These are phyloP conservation scores for Quercus tomentella DNA, from an alignment of 331 rosid species.

Conservation along the genomic window DNA sequence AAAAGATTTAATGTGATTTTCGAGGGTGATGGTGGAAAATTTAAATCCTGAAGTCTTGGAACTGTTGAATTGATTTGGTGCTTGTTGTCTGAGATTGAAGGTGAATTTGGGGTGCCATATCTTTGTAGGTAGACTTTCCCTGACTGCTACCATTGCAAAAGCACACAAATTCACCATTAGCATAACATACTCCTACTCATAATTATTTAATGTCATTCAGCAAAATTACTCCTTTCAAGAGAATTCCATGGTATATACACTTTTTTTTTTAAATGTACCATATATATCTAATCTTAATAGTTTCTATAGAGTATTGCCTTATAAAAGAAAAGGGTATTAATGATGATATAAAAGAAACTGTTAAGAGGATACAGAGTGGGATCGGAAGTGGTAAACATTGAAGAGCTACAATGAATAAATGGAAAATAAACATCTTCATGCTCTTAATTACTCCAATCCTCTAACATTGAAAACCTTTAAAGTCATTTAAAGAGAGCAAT, in stretches of 20 bases:
- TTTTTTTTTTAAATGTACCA: too few relatives aligned
- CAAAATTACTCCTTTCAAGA: too few relatives aligned
- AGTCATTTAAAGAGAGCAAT: neutral
- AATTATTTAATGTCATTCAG: neutral
- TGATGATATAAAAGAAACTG: neutral
- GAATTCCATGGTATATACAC: too few relatives aligned
- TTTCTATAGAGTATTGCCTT: too few relatives aligned
- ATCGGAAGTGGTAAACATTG: constrained; percentile 22
- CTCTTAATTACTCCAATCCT: neutral
- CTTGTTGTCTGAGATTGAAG: constrained; percentile 27
- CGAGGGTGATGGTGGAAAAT: constrained; percentile 58
- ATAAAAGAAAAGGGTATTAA: neutral
- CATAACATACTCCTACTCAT: neutral
- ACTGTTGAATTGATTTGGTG: constrained; percentile 30
- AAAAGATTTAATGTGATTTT: constrained; percentile 51
- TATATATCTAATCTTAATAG: too few relatives aligned
- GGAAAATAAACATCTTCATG: neutral
- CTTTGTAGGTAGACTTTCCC: constrained; percentile 81
- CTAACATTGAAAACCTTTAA: neutral
- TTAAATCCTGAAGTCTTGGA: constrained; percentile 70
- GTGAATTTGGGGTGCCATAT: constrained; percentile 35
- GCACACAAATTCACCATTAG: neutral
- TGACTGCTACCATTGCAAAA: constrained; percentile 48
- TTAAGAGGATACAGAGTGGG: constrained; percentile 11
- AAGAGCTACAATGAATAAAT: constrained; percentile 13